These are phyloP conservation scores for Globisporangium camurandrum DNA, from an alignment of 352 stramenopile species.

Conservation along the genomic window DNA sequence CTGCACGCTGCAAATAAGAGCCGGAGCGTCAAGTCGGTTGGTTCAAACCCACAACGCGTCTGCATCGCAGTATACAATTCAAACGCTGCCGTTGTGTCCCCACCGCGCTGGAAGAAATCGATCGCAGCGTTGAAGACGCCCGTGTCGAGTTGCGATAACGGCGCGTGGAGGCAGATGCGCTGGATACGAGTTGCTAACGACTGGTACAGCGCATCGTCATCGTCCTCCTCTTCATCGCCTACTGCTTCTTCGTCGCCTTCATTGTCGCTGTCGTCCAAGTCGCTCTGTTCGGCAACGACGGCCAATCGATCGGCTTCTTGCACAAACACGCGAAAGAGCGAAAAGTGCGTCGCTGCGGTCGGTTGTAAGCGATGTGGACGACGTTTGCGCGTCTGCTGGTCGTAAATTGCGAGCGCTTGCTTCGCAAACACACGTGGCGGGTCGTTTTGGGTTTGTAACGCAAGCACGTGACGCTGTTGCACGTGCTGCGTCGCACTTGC, in stretches of 20 bases:
- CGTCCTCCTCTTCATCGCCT: conserved; percentile 5
- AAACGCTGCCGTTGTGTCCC: conserved; percentile 38
- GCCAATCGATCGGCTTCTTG: conserved; percentile 22
- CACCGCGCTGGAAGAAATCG: conserved; percentile 47
- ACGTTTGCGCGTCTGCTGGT: background rate
- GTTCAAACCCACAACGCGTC: conserved; percentile 24
- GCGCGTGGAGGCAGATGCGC: conserved; percentile 34
- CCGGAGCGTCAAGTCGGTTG: conserved; percentile 39
- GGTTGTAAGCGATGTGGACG: conserved; percentile 15
- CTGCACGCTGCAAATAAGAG: conserved; percentile 55
- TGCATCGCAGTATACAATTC: conserved; percentile 59
- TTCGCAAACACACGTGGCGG: conserved; percentile 16
- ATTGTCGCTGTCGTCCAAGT: no score
- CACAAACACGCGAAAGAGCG: conserved; percentile 44
- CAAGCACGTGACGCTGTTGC: background rate
- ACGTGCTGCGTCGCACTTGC: conserved; percentile 7
- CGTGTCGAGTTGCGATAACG: conserved; percentile 22
- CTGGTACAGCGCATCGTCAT: conserved; percentile 15
- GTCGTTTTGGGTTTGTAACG: background rate
- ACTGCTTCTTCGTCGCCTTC: no score
- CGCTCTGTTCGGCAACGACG: background rate
- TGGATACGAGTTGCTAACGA: conserved; percentile 27
- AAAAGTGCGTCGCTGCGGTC: conserved; percentile 32
- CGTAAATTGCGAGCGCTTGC: conserved; percentile 20
- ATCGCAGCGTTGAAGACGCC: conserved; percentile 62